Conservation (phyloP, 208 protist species). For the Leishmania tarentolae region DNA sequence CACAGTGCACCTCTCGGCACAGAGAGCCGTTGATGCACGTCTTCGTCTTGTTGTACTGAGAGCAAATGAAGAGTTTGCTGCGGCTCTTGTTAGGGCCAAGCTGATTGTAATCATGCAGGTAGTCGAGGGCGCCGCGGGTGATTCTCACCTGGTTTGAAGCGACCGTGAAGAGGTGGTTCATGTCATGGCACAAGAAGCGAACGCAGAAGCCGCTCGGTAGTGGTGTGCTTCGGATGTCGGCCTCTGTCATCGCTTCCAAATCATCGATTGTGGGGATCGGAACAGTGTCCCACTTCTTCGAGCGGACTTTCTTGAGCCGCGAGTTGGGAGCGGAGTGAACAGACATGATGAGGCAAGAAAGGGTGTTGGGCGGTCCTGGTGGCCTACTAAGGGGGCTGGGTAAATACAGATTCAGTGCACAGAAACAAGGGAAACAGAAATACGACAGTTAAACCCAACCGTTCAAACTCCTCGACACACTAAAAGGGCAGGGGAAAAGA, state of each 20-base stretch:
- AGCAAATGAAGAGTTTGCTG: constrained; percentile 73
- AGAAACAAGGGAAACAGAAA: background rate
- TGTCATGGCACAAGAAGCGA: constrained; percentile 74
- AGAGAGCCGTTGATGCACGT: constrained; percentile 62
- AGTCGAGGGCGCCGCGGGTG: constrained; percentile 75
- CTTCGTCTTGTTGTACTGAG: constrained; percentile 46
- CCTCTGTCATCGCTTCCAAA: constrained; percentile 41
- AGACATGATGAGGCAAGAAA: constrained; percentile 8
- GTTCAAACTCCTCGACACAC: background rate
- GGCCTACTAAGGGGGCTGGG: background rate
- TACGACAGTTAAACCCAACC: background rate
- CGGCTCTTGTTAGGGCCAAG: constrained; percentile 79
- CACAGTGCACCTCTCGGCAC: constrained; percentile 81
- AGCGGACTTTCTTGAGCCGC: constrained; percentile 44
- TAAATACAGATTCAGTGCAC: background rate
- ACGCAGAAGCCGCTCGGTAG: constrained; percentile 71
- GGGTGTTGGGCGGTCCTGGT: background rate
- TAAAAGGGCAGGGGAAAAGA: background rate
- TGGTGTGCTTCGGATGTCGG: constrained; percentile 32
- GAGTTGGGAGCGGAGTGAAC: constrained; percentile 10
- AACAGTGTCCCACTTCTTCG: constrained; percentile 68
- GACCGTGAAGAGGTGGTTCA: constrained; percentile 72
- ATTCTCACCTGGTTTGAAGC: constrained; percentile 54
- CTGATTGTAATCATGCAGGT: constrained; percentile 80
- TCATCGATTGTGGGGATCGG: constrained; percentile 61